Evolutionary conservation across 805 yeast genomes (phyloP).

Genomic region (Cyberlindnera misumaiensis): DNA sequence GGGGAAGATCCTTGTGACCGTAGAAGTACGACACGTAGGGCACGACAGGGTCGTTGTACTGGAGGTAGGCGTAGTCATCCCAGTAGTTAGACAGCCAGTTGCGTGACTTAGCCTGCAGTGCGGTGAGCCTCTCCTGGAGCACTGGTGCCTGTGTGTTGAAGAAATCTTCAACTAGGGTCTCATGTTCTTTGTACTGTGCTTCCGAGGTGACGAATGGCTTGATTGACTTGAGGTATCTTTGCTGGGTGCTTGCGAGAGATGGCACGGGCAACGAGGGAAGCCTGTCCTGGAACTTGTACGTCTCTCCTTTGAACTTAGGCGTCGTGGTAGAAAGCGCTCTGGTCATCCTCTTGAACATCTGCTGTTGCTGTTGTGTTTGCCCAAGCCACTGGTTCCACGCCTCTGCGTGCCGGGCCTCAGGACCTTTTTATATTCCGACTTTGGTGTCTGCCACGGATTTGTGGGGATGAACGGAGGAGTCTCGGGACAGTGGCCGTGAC

Average conservation of each 20-base stretch:
- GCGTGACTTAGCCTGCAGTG: slow-evolving; percentile 39
- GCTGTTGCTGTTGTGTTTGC: slow-evolving; percentile 1
- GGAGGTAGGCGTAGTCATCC: slow-evolving; percentile 90
- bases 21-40: slow-evolving; percentile 91
- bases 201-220: slow-evolving; percentile 54
- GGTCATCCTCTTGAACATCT: slow-evolving; percentile 22
- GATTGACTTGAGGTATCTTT: slow-evolving; percentile 63
- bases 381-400: no score
- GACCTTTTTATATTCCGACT: background rate
- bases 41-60: slow-evolving; percentile 88
- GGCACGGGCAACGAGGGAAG: slow-evolving; percentile 91
- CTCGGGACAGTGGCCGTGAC: background rate
- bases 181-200: slow-evolving; percentile 47
- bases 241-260: slow-evolving; percentile 59
- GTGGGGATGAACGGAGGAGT: slow-evolving; percentile 4
- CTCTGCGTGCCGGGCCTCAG: background rate
- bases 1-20: slow-evolving; percentile 61
- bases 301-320: slow-evolving; percentile 46
- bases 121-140: slow-evolving; percentile 59
- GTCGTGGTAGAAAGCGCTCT: slow-evolving; percentile 17
- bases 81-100: slow-evolving; percentile 92
- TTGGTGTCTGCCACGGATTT: background rate
- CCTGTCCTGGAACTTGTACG: slow-evolving; percentile 63
- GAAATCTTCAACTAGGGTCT: slow-evolving; percentile 58
- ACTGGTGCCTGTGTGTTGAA: slow-evolving; percentile 58